These are phyloP conservation scores for Torrubiellomyces zombiae DNA, from an alignment of 2,329 filamentous ascomycete species.

Conservation along the genomic window DNA sequence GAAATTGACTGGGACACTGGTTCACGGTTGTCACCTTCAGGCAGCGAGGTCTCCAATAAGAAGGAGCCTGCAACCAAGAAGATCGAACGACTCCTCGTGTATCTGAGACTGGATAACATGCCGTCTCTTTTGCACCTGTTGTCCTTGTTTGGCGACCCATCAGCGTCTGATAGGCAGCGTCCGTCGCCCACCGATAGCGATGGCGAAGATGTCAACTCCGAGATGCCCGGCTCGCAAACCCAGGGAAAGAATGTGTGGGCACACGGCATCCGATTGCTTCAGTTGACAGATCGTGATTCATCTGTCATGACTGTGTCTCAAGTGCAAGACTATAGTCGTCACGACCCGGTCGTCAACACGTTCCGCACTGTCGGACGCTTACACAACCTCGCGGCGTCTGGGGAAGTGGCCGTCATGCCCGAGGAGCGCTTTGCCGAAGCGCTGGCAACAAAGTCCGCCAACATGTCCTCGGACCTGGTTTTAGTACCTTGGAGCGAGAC, in stretches of 20 bases:
- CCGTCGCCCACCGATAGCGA: conserved; percentile 4
- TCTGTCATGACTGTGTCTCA: conserved; percentile 91
- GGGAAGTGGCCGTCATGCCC: conserved; percentile 65
- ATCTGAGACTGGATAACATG: conserved; percentile 71
- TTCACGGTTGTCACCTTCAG: conserved; percentile 5
- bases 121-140: conserved; percentile 69
- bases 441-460: conserved; percentile 50
- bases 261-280: conserved; percentile 71
- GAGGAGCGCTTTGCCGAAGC: conserved; percentile 66
- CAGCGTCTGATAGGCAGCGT: conserved; percentile 1
- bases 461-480: conserved; percentile 56
- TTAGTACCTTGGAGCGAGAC: conserved; percentile 84
- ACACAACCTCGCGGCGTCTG: conserved; percentile 67
- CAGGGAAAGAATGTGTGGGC: conserved; percentile 35
- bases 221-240: not conserved
- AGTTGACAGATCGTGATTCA: conserved; percentile 82
- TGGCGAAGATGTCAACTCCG: conserved; percentile 6
- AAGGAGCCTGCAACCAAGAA: conserved; percentile 3
- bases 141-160: conserved; percentile 49
- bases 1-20: conserved; percentile 69
- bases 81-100: conserved; percentile 55
- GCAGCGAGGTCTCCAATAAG: conserved; percentile 4
- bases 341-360: conserved; percentile 78
- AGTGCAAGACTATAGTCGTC: conserved; percentile 51
- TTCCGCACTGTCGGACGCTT: conserved; percentile 80